Base-by-base conservation (phyloP, 1,139 yeast genomes). In the Debaryomyces psychrophilus region DNA sequence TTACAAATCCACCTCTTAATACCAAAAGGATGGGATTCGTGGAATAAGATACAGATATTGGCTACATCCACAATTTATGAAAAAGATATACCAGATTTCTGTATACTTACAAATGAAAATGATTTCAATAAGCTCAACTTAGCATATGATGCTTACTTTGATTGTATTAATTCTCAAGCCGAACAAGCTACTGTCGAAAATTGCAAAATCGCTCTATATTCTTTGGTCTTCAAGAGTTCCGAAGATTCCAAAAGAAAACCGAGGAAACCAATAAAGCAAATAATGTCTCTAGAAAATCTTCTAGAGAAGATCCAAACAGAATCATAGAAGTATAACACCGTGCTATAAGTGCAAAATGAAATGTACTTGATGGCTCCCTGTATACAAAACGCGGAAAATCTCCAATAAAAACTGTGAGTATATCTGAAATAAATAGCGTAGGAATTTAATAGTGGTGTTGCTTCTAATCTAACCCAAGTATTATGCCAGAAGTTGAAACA, bases 21-120 rank as follows among this genome's bases (percentile, higher is more conserved):
- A 1, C 84, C 85, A 0, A 47, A 52, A 8, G 79, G 77, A 0
- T 68, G 76, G 66, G 90, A 83, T 51, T 65, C 81, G 3, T 69
- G 76, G 71, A 67, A 69, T 18, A 77, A 80, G 51, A 81, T 83
- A 20, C 55, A 65, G 12, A 65, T 82, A 0, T 53, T 81, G 23
- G 72, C 77, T 5, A 67, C 64, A 41, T 58, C 75, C 4, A 33
- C 38, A 8, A 28, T 44, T 14, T 18, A 42, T 31, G 34, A 31
- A n/a, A 37, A 37, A 14, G 29, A 43, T 8, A 31, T 14, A 3
- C 15, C 18, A 18, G 12, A 28, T 4, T 18, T 17, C 27, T 20
- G 36, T 9, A 28, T 44, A n/a, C 25, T 49, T 8, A 5, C 37
- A 8, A 26, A 35, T 3, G 44, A 44, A 9, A 22, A 23, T 9